Conservation (phyloP, 2,329 filamentous ascomycete genomes). For the Colletotrichum sp. region DNA sequence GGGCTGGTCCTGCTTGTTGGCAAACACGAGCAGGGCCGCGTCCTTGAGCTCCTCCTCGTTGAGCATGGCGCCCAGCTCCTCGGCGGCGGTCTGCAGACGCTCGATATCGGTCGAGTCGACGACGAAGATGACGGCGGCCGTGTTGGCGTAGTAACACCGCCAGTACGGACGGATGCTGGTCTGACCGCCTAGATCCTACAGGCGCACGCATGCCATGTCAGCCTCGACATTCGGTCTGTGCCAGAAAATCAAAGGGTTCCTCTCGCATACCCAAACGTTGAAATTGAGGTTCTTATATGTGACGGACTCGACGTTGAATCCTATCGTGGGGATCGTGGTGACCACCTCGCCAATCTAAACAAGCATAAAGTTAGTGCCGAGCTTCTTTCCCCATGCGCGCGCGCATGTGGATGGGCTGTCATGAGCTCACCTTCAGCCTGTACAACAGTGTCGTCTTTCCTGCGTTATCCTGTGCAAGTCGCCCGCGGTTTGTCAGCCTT, state of each 20-base stretch:
- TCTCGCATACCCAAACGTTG: conserved; percentile 85
- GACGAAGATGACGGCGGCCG: conserved; percentile 97
- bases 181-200: conserved; percentile 89
- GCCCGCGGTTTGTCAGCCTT: conserved; percentile 13
- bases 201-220: conserved; percentile 20
- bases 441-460: conserved; percentile 98
- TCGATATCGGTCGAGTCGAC: conserved; percentile 99
- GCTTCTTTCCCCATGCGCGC: background rate
- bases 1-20: conserved; percentile 98
- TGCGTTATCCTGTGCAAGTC: conserved; percentile 81
- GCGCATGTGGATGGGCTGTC: background rate
- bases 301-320: conserved; percentile 98
- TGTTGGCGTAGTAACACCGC: conserved; percentile 99
- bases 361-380: conserved; percentile 16
- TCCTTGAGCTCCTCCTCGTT: conserved; percentile 97
- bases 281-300: conserved; percentile 99
- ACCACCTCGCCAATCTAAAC: conserved; percentile 94
- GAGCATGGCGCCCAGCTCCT: conserved; percentile 93
- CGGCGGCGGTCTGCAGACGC: conserved; percentile 87
- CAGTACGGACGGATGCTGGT: conserved; percentile 99
- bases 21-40: conserved; percentile 90
- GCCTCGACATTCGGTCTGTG: conserved; percentile 12
- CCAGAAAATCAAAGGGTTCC: background rate
- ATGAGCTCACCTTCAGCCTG: conserved; percentile 77
- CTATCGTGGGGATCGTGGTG: conserved; percentile 98